phyloP scores from a whole-genome alignment of 1,284 basidiomycete genomes.

The Thelephora terrestris region DNA sequence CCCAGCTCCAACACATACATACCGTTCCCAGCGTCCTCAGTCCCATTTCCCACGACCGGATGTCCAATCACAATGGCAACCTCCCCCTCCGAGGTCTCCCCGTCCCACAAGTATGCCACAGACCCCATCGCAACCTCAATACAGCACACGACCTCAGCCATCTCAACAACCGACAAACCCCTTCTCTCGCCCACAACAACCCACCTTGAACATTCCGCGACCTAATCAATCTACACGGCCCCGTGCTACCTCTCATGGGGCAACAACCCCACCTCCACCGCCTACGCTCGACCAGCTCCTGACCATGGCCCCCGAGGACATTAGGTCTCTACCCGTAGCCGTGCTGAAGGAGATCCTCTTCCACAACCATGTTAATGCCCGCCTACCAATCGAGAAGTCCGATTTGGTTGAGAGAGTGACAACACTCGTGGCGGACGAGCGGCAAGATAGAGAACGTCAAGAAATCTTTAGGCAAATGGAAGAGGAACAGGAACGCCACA shows the following conservation, averaged over 20 bases:
- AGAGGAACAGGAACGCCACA: slow-evolving; percentile 36
- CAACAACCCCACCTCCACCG: slow-evolving; percentile 19
- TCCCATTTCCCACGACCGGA: slow-evolving; percentile 4
- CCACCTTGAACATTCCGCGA: slow-evolving; percentile 17
- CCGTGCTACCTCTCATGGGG: slow-evolving; percentile 24
- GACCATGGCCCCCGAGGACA: slow-evolving; percentile 41
- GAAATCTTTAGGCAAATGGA: slow-evolving; percentile 17
- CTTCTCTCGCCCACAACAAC: slow-evolving; percentile 6
- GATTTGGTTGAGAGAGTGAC: slow-evolving; percentile 66
- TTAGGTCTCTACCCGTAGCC: slow-evolving; percentile 53
- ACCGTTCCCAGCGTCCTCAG: slow-evolving; percentile 11
- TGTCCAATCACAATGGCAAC: slow-evolving; percentile 1
- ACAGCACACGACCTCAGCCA: background rate
- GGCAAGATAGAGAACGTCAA: slow-evolving; percentile 39
- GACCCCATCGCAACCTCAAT: slow-evolving; percentile 3
- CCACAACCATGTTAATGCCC: slow-evolving; percentile 56
- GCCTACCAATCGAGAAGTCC: slow-evolving; percentile 57
- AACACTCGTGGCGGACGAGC: slow-evolving; percentile 58
- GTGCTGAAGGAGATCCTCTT: slow-evolving; percentile 69
- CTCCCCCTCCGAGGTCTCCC: slow-evolving; percentile 2
- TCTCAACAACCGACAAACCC: slow-evolving; percentile 9
- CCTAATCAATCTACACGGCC: slow-evolving; percentile 21
- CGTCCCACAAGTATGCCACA: slow-evolving; percentile 9
- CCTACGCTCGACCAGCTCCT: slow-evolving; percentile 59
- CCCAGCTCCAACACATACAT: slow-evolving; percentile 32